phyloP scores from a whole-genome alignment of 2,329 filamentous ascomycete genomes.

The Xylariomycetidae sp. region DNA sequence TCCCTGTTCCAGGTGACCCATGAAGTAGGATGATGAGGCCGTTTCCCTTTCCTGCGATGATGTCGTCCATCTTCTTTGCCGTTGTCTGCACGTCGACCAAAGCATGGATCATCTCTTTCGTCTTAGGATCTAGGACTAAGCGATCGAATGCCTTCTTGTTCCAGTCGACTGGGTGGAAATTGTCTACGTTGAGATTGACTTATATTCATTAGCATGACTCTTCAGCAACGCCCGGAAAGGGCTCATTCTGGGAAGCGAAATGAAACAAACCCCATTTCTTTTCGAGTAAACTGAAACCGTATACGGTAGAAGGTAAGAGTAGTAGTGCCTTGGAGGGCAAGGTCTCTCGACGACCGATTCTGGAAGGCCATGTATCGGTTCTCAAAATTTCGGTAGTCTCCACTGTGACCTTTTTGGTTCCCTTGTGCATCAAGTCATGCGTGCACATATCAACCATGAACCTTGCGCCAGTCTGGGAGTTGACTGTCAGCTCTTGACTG shows the following conservation, averaged over 20 bases:
- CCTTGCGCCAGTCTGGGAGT: background rate
- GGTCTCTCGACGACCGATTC: background rate
- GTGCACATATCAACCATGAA: constrained; percentile 2
- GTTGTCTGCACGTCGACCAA: constrained; percentile 10
- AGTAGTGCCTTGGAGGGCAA: background rate
- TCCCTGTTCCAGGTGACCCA: constrained; percentile 14
- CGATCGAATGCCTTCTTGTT: constrained; percentile 14
- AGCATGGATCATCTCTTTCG: constrained; percentile 15
- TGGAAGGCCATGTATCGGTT: background rate
- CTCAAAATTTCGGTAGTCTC: background rate
- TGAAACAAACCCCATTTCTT: constrained; percentile 2
- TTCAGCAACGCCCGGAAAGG: no score
- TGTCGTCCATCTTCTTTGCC: constrained; percentile 3
- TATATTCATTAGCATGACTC: no score
- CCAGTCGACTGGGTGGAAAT: constrained; percentile 8
- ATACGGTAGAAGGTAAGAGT: background rate
- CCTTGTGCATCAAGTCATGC: background rate
- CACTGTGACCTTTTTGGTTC: background rate
- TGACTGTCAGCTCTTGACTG: background rate
- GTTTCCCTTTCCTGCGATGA: constrained; percentile 9
- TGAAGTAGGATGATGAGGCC: constrained; percentile 12
- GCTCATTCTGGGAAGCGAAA: no score
- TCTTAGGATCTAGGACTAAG: constrained; percentile 11
- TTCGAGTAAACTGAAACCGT: constrained; percentile 1
- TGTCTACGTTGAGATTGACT: background rate